phyloP scores from a whole-genome alignment of 2,329 filamentous ascomycete genomes.

The Ophiostoma tasmaniense region DNA sequence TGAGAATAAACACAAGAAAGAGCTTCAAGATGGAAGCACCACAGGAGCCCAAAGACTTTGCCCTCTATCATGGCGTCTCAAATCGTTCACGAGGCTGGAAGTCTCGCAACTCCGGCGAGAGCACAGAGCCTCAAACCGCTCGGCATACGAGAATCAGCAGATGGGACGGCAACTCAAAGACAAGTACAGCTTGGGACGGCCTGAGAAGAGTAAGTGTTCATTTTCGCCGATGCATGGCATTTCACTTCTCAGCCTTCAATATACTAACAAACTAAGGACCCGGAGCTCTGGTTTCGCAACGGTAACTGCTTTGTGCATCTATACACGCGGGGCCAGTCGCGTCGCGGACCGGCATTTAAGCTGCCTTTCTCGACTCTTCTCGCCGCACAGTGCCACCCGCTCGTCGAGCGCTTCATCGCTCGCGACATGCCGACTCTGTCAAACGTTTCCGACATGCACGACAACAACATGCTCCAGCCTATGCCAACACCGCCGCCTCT shows the following conservation, averaged over 20 bases:
- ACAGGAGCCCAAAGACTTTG: slow-evolving; percentile 14
- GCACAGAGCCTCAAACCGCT: slow-evolving; percentile 21
- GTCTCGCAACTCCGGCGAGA: slow-evolving; percentile 28
- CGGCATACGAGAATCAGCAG: slow-evolving; percentile 33
- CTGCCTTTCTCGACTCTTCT: slow-evolving; percentile 52
- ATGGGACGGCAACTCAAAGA: slow-evolving; percentile 43
- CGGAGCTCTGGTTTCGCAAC: slow-evolving; percentile 59
- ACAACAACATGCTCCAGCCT: slow-evolving; percentile 14
- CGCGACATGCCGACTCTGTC: slow-evolving; percentile 24
- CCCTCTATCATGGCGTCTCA: slow-evolving; percentile 30
- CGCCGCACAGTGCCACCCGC: slow-evolving; percentile 47
- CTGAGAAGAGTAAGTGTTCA: slow-evolving; percentile 36
- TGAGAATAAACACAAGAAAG: not conserved
- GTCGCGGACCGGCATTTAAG: slow-evolving; percentile 58
- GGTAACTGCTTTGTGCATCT: slow-evolving; percentile 65
- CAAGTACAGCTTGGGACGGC: slow-evolving; percentile 38
- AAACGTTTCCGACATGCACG: slow-evolving; percentile 11
- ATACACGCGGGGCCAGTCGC: slow-evolving; percentile 56
- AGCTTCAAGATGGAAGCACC: slow-evolving; percentile 9
- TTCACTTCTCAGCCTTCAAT: not conserved
- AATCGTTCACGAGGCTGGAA: slow-evolving; percentile 31
- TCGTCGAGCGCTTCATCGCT: slow-evolving; percentile 47
- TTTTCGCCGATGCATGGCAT: no score
- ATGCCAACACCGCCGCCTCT: slow-evolving; percentile 24
- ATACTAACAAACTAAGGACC: slow-evolving; percentile 50